Conservation (phyloP, 306 rosid species). For the Chamaecrista fasciculata region DNA sequence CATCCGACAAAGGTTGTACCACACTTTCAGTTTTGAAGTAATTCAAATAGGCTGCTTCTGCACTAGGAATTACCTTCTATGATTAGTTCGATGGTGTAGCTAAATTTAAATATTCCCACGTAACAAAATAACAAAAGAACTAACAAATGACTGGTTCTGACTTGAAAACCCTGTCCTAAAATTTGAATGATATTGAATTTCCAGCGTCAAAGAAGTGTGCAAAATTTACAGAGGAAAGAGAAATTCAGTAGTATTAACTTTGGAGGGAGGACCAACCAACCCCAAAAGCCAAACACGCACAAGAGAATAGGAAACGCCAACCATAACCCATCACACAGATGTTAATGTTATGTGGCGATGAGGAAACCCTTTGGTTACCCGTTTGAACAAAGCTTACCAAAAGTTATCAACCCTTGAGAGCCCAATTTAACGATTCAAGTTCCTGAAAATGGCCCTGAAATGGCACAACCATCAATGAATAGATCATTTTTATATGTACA, state of each 20-base stretch:
- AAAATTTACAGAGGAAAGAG: slow-evolving; percentile 12
- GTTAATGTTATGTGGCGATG: background rate
- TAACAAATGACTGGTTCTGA: background rate
- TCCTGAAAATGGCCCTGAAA: slow-evolving; percentile 29
- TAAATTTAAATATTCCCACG: background rate
- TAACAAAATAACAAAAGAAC: background rate
- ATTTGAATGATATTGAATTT: background rate
- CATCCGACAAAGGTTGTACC: too few relatives aligned
- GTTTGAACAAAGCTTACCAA: slow-evolving; percentile 24
- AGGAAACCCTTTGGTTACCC: slow-evolving; percentile 24
- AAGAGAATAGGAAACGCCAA: slow-evolving; percentile 20
- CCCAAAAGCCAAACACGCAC: slow-evolving; percentile 12
- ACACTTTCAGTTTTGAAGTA: too few relatives aligned
- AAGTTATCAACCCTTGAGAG: slow-evolving; percentile 30
- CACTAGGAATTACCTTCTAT: too few relatives aligned
- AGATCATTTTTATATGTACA: slow-evolving; percentile 41
- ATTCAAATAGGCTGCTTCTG: too few relatives aligned
- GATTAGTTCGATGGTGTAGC: too few relatives aligned
- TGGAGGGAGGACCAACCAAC: background rate
- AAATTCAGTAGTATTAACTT: slow-evolving; percentile 2
- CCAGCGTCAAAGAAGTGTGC: slow-evolving; percentile 11
- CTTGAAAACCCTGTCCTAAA: background rate
- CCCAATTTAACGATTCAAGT: slow-evolving; percentile 1
- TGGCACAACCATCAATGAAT: slow-evolving; percentile 38
- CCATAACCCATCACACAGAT: slow-evolving; percentile 18